Percentiles rank a stretch among this genome's conserved stretches.
These are phyloP conservation scores for Nitzschia sp. DNA, from an alignment of 108 stramenopile genomes.

Conservation along the genomic window DNA sequence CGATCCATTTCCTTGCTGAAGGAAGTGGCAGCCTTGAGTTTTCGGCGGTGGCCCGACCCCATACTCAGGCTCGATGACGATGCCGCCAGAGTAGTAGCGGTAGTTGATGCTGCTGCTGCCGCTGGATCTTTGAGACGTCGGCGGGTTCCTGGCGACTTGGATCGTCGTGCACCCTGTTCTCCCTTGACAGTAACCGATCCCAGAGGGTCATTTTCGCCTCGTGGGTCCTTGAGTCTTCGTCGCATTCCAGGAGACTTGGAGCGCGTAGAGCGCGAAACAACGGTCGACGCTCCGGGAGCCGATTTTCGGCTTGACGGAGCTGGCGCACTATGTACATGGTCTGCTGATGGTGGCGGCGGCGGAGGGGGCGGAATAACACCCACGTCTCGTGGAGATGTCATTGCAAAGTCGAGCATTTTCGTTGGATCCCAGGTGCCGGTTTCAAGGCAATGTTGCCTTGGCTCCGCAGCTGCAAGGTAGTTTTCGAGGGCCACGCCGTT, in stretches of 20 bases:
- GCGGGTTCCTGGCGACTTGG: conserved; percentile 14
- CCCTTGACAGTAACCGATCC: not conserved
- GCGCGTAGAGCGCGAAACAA: not conserved
- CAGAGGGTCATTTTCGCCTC: not conserved
- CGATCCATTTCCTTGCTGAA: too few species aligned
- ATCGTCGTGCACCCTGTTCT: not conserved
- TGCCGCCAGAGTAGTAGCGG: not conserved
- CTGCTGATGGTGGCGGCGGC: not conserved
- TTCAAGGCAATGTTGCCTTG: not conserved
- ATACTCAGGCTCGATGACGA: not conserved
- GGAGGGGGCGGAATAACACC: not conserved
- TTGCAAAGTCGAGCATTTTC: not conserved
- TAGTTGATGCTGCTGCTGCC: not conserved
- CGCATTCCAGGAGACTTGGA: conserved; percentile 13
- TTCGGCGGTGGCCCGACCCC: too few species aligned
- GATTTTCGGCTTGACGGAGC: not conserved
- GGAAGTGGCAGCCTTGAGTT: not conserved
- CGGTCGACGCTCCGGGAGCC: not conserved
- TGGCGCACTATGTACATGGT: not conserved
- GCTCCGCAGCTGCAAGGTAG: not conserved
- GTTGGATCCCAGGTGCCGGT: conserved; percentile 3
- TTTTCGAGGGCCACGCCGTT: not conserved
- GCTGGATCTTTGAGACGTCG: conserved; percentile 2
- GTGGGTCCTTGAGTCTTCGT: conserved; percentile 5
- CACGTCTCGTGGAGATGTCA: not conserved